These are phyloP conservation scores for Diaporthe eres DNA, from an alignment of 2,329 filamentous ascomycete species.

Conservation along the genomic window DNA sequence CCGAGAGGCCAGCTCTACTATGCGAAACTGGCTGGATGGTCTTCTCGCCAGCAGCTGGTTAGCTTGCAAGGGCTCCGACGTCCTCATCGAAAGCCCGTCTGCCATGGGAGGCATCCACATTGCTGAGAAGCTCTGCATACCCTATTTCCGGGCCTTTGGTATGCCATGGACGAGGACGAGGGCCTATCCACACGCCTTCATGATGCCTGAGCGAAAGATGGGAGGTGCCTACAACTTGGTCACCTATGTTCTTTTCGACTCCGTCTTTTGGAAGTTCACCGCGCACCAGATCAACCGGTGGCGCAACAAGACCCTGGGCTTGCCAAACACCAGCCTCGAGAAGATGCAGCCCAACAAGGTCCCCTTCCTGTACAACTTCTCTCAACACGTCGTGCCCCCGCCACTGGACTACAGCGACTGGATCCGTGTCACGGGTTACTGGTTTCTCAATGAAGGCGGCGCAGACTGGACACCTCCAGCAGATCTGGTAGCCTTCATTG, in stretches of 20 bases:
- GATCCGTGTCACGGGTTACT: slow-evolving; percentile 97
- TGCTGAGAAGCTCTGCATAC: slow-evolving; percentile 90
- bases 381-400: slow-evolving; percentile 91
- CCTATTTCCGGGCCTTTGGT: slow-evolving; percentile 97
- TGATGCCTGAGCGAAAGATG: slow-evolving; percentile 92
- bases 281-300: slow-evolving; percentile 93
- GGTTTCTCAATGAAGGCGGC: slow-evolving; percentile 88
- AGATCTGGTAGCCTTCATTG: slow-evolving; percentile 85
- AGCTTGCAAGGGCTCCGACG: slow-evolving; percentile 87
- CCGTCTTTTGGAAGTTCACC: slow-evolving; percentile 95
- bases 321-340: slow-evolving; percentile 86
- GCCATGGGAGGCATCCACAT: slow-evolving; percentile 99
- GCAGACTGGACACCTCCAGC: slow-evolving; percentile 78
- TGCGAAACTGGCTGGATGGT: slow-evolving; percentile 95
- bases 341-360: slow-evolving; percentile 97
- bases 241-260: slow-evolving; percentile 96
- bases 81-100: slow-evolving; percentile 94
- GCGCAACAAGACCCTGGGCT: slow-evolving; percentile 83
- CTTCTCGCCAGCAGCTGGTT: slow-evolving; percentile 85
- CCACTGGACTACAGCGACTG: slow-evolving; percentile 97
- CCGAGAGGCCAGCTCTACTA: slow-evolving; percentile 86
- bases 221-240: slow-evolving; percentile 96
- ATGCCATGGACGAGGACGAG: slow-evolving; percentile 99
- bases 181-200: slow-evolving; percentile 96
- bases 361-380: slow-evolving; percentile 99